Conservation (phyloP, 345 rosid species). For the Syzygium jambos region DNA sequence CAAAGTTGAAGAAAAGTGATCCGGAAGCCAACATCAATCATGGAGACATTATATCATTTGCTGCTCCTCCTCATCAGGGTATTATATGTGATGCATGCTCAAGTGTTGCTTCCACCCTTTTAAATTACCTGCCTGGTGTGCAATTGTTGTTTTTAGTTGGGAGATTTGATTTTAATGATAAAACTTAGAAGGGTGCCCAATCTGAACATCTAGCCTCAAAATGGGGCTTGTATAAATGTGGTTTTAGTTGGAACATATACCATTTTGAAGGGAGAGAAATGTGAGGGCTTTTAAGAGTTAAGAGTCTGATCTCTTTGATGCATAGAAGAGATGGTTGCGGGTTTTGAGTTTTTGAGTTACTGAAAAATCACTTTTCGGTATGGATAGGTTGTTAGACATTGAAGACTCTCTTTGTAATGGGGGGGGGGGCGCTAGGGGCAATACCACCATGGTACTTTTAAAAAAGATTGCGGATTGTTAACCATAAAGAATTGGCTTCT, state of each 20-base stretch:
- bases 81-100: background rate
- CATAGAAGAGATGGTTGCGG: background rate
- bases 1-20: conserved; percentile 53
- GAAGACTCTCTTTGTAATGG: background rate
- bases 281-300: background rate
- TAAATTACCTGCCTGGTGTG: background rate
- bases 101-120: background rate
- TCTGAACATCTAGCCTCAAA: background rate
- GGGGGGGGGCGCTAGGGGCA: background rate
- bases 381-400: background rate
- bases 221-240: background rate
- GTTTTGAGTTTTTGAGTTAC: background rate
- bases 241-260: background rate
- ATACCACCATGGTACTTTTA: background rate
- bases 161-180: background rate
- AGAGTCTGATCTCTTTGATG: background rate
- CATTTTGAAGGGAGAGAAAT: background rate
- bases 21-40: conserved; percentile 56
- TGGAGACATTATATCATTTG: conserved; percentile 84
- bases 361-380: background rate
- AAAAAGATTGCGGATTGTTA: background rate
- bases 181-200: background rate
- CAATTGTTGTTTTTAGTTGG: background rate
- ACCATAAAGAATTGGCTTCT: background rate
- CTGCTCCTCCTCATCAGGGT: conserved; percentile 87